phyloP scores from a whole-genome alignment of 805 yeast genomes.

The Candida tammaniensis region DNA sequence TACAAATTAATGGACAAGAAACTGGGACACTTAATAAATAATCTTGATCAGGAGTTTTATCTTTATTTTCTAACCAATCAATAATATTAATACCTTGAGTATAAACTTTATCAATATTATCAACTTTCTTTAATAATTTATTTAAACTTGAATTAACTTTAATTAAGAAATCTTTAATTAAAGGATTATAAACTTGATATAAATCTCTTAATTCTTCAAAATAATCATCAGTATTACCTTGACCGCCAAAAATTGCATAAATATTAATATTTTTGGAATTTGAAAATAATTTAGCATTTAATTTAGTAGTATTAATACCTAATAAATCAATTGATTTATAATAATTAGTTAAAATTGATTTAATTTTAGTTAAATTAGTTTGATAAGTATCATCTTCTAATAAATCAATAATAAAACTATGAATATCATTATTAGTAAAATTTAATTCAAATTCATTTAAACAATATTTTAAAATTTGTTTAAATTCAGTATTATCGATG shows the following conservation, averaged over 20 bases:
- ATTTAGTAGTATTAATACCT: conserved; percentile 42
- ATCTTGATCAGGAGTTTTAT: conserved; percentile 84
- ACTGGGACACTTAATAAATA: conserved; percentile 89
- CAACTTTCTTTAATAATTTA: conserved; percentile 63
- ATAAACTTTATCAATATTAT: conserved; percentile 81
- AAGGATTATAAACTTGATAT: conserved; percentile 71
- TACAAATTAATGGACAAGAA: conserved; percentile 95
- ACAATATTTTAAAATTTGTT: conserved; percentile 66
- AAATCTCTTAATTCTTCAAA: conserved; percentile 92
- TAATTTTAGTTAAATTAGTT: conserved; percentile 70
- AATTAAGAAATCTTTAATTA: conserved; percentile 65
- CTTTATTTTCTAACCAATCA: conserved; percentile 83
- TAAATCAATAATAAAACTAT: conserved; percentile 76
- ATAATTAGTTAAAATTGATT: conserved; percentile 74
- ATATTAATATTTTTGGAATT: conserved; percentile 56
- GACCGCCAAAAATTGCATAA: conserved; percentile 95
- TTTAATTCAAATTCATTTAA: conserved; percentile 82
- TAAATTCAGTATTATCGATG: conserved; percentile 40
- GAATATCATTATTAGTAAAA: conserved; percentile 72
- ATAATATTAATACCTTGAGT: conserved; percentile 91
- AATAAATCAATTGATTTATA: conserved; percentile 37
- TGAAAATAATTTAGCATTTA: conserved; percentile 9
- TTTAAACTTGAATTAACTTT: conserved; percentile 69
- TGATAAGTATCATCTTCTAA: conserved; percentile 49
- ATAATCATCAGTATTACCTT: conserved; percentile 97